These are phyloP conservation scores for Zygosaccharomyces sapae DNA, from an alignment of 1,139 yeast species.

Conservation along the genomic window DNA sequence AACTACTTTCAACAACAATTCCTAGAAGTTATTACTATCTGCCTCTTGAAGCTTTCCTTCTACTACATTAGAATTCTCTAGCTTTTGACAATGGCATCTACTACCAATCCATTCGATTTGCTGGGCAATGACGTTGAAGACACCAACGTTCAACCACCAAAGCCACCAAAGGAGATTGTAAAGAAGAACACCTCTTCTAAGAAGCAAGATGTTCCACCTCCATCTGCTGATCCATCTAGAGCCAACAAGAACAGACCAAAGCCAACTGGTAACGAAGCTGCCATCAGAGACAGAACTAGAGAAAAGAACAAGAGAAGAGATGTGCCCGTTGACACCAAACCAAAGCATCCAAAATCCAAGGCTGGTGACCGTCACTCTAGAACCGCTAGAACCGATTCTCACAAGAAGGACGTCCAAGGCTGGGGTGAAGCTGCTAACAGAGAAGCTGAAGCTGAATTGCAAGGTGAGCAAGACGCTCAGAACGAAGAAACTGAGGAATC, in stretches of 20 bases:
- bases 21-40: not conserved
- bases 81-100: slow-evolving; percentile 11
- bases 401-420: slow-evolving; percentile 79
- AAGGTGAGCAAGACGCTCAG: slow-evolving; percentile 48
- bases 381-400: slow-evolving; percentile 77
- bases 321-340: slow-evolving; percentile 53
- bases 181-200: slow-evolving; percentile 81
- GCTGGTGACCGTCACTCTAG: slow-evolving; percentile 74
- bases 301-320: slow-evolving; percentile 64
- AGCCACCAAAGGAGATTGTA: slow-evolving; percentile 69
- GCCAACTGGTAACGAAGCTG: slow-evolving; percentile 86
- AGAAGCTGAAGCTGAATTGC: slow-evolving; percentile 45
- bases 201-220: slow-evolving; percentile 82
- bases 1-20: not conserved
- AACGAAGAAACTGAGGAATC: slow-evolving; percentile 49
- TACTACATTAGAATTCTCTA: not conserved
- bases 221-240: slow-evolving; percentile 74
- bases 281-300: slow-evolving; percentile 65
- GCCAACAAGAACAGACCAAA: slow-evolving; percentile 70
- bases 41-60: not conserved
- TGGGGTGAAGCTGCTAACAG: slow-evolving; percentile 70
- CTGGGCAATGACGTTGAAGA: slow-evolving; percentile 80
- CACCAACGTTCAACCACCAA: slow-evolving; percentile 45
- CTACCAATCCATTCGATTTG: slow-evolving; percentile 49
- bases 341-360: slow-evolving; percentile 51